Evolutionary conservation across 2,329 filamentous ascomycete species (phyloP), one percentile per base, ranked within the genome.

Genomic region (Trichophyton simii): DNA sequence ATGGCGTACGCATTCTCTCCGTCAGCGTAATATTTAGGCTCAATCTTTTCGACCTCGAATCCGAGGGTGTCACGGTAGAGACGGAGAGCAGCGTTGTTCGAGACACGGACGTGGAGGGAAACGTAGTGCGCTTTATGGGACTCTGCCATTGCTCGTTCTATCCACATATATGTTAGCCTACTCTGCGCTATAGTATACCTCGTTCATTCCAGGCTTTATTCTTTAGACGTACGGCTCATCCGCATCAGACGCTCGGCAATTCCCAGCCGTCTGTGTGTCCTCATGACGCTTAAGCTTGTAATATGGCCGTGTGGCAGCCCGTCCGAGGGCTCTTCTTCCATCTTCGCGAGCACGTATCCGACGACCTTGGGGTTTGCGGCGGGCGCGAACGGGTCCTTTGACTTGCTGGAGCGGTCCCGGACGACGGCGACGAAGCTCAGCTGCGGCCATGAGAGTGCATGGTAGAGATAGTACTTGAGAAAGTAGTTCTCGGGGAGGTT

Each of bases 401-500:
- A 84, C 72, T 87, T 87, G 68, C 83, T 83, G 38, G 90, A 88
- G 41, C 88, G 83, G 20, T 87, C 88, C 62, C 91, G 86, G 75
- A 97, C 92, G 69, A 99, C 91, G 68, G 94, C 94, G 62, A 99
- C 92, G 76, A 91, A 97, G 76, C 87, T 92, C 66, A 99, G 85
- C 78, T 97, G 92, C 54, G 94, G 94, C 94, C 94, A 99, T 69
- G 91, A 95, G 67, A 97, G 85, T 15, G 92, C 91, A 77, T 99
- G 94, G 83, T 99, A 99, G 71, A 99, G 86, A 80, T 99, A 99
- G 82, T 99, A 99, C 83, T 99, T 99, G 78, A 96, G 89, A 76
- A 97, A 97, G 83, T 99, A 99, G 82, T 99, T 99, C 77, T 99
- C 94, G 66, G 94, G 94, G 60, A 99, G 83, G 80, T 99, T 99